Conservation (phyloP, 2,329 filamentous ascomycete species). For the Epichloe amarillans region DNA sequence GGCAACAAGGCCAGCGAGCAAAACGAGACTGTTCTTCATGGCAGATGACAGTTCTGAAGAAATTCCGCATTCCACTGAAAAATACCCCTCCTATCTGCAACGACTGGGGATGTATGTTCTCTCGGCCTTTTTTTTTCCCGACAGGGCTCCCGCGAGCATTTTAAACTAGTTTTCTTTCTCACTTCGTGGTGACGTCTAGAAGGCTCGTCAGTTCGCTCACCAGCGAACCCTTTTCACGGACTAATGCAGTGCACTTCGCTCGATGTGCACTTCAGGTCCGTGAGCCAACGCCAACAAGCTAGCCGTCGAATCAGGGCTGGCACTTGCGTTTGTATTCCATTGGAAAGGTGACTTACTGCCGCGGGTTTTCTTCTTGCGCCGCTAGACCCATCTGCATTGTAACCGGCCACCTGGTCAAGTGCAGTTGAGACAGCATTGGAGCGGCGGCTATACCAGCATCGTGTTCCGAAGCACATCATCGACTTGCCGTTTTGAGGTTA, state of each 20-base stretch:
- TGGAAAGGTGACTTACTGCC: too few relatives aligned
- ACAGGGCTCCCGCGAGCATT: background rate
- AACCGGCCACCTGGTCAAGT: too few relatives aligned
- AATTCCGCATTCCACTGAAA: too few relatives aligned
- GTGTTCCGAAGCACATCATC: background rate
- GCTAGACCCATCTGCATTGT: too few relatives aligned
- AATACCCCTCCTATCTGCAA: background rate
- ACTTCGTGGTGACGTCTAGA: background rate
- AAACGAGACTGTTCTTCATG: slow-evolving; percentile 10
- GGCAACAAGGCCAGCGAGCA: slow-evolving; percentile 10
- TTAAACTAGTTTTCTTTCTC: background rate
- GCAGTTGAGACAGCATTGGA: background rate
- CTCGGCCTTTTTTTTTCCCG: background rate
- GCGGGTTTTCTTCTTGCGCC: too few relatives aligned
- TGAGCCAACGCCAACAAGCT: background rate
- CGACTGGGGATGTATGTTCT: background rate
- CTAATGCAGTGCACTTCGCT: too few relatives aligned
- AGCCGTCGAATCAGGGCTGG: background rate
- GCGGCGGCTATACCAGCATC: background rate
- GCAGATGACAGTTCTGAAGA: background rate
- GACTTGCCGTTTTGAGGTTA: background rate
- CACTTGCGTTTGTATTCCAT: too few relatives aligned
- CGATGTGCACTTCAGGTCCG: background rate
- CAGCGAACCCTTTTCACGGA: too few relatives aligned
- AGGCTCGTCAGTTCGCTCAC: too few relatives aligned